These are phyloP conservation scores for Sinapis alba DNA, from an alignment of 441 rosid species.

Conservation along the genomic window DNA sequence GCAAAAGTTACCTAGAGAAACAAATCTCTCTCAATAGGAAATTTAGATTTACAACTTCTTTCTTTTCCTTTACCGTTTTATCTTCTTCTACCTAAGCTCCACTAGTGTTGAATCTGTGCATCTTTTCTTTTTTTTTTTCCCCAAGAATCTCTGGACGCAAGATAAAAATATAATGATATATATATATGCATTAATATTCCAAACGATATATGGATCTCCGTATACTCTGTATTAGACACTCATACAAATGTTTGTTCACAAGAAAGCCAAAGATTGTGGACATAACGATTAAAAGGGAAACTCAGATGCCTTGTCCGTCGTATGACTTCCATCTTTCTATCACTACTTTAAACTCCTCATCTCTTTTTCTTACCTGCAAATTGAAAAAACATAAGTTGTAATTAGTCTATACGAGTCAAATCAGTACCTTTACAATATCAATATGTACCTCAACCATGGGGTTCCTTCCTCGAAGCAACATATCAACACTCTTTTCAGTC, in stretches of 20 bases:
- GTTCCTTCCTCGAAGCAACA: constrained; percentile 57
- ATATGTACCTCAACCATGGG: constrained; percentile 61
- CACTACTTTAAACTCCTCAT: constrained; percentile 47
- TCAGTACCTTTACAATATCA: background rate
- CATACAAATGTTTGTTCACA: background rate
- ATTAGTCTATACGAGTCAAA: background rate
- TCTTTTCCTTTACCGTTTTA: too few species aligned
- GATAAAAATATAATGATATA: background rate
- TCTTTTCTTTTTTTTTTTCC: too few species aligned
- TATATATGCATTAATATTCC: background rate
- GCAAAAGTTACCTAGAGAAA: too few species aligned
- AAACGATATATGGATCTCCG: background rate
- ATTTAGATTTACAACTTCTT: background rate
- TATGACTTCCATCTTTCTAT: constrained; percentile 72
- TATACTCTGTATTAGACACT: background rate
- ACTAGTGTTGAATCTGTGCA: background rate
- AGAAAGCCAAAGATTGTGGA: background rate
- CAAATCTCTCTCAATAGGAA: too few species aligned
- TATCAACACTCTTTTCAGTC: constrained; percentile 74
- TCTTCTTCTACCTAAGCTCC: background rate
- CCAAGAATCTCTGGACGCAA: background rate
- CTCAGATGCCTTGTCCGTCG: constrained; percentile 46
- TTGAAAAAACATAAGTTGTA: background rate
- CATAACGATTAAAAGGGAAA: background rate
- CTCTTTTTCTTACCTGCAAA: constrained; percentile 58